phyloP scores from a whole-genome alignment of 2,329 filamentous ascomycete species.

The Eutypa lata region DNA sequence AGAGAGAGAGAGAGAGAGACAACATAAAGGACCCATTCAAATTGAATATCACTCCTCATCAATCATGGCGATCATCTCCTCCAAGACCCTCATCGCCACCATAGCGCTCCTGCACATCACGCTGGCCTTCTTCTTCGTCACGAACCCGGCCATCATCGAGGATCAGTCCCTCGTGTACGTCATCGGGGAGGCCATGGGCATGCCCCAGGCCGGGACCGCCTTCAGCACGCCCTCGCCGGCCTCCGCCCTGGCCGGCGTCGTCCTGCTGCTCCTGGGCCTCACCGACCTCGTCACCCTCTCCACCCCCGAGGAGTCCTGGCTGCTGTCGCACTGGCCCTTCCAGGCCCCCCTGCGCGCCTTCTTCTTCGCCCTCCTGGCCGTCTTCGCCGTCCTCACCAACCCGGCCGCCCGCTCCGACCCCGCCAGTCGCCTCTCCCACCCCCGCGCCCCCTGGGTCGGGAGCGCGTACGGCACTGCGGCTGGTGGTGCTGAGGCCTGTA shows the following conservation, averaged over 20 bases:
- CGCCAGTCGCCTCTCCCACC: slow-evolving; percentile 33
- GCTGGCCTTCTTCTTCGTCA: slow-evolving; percentile 79
- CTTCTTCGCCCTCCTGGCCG: slow-evolving; percentile 45
- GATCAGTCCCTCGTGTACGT: slow-evolving; percentile 80
- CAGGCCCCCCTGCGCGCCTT: slow-evolving; percentile 57
- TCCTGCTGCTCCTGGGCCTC: slow-evolving; percentile 60
- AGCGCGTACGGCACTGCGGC: slow-evolving; percentile 34
- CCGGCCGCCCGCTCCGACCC: slow-evolving; percentile 37
- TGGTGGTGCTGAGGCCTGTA: slow-evolving; percentile 55
- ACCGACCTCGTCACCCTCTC: slow-evolving; percentile 65
- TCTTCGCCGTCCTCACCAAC: slow-evolving; percentile 44
- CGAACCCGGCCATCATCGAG: slow-evolving; percentile 66
- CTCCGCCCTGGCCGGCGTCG: slow-evolving; percentile 68
- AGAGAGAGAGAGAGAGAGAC: no score
- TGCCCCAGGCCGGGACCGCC: slow-evolving; percentile 60
- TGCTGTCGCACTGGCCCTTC: slow-evolving; percentile 62
- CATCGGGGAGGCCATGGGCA: slow-evolving; percentile 77
- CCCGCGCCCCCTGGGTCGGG: slow-evolving; percentile 30
- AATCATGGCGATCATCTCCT: slow-evolving; percentile 77
- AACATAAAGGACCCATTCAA: no score
- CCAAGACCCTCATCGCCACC: slow-evolving; percentile 75
- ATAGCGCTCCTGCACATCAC: slow-evolving; percentile 83
- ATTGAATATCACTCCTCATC: no score
- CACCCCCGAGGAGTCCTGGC: slow-evolving; percentile 63
- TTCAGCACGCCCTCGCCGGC: slow-evolving; percentile 69